These are phyloP conservation scores for Pseudevernia furfuracea DNA, from an alignment of 495 filamentous ascomycete species.

Conservation along the genomic window DNA sequence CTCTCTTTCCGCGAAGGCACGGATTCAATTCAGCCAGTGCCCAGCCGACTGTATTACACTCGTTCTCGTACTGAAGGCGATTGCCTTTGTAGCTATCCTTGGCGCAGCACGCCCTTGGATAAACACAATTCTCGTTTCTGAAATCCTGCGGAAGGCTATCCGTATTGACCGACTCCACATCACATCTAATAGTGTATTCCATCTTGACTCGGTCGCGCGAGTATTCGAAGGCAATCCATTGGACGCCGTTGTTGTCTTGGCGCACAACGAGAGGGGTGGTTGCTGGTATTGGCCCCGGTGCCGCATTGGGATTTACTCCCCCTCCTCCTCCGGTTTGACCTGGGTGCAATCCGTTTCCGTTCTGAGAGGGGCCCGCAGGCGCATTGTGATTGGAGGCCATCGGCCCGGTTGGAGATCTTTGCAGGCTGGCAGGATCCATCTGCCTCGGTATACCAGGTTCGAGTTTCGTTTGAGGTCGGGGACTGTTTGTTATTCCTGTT, in stretches of 20 bases:
- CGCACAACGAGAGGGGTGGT: constrained; percentile 91
- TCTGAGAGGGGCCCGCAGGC: constrained; percentile 45
- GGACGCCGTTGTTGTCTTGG: constrained; percentile 92
- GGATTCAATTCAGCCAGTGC: constrained; percentile 89
- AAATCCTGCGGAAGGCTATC: constrained; percentile 79
- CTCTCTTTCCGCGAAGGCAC: constrained; percentile 81
- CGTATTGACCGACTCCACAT: constrained; percentile 92
- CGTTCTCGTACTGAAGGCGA: constrained; percentile 89
- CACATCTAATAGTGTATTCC: constrained; percentile 98
- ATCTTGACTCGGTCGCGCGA: constrained; percentile 97
- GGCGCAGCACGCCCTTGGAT: constrained; percentile 85
- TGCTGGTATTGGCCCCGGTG: constrained; percentile 96
- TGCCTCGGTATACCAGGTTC: constrained; percentile 31
- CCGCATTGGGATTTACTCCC: constrained; percentile 73
- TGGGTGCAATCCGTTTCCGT: constrained; percentile 44
- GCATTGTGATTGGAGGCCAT: constrained; percentile 39
- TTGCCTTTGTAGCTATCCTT: constrained; percentile 97
- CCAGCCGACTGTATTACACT: constrained; percentile 98
- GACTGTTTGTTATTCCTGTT: constrained; percentile 47
- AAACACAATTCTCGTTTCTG: constrained; percentile 97
- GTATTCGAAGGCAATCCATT: constrained; percentile 99
- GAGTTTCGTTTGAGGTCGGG: constrained; percentile 53
- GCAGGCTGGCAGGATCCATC: constrained; percentile 39
- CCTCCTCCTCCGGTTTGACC: constrained; percentile 37
- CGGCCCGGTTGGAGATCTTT: constrained; percentile 50